Evolutionary conservation across 768 basidiomycete genomes (phyloP).

Genomic region (Chlorophyllum brunneum): DNA sequence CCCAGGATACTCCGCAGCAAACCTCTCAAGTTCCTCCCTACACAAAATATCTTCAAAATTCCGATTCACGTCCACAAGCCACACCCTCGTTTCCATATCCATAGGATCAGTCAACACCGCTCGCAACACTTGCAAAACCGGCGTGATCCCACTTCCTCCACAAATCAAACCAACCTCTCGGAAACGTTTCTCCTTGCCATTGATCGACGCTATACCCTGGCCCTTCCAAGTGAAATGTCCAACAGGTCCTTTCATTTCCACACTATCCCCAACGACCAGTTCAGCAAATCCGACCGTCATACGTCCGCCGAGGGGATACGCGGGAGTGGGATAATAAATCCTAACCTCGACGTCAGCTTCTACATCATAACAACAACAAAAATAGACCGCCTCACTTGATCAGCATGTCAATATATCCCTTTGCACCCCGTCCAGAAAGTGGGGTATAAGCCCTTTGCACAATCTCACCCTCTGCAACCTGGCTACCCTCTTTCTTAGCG

Average conservation of each 20-base stretch:
- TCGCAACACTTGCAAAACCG: no score
- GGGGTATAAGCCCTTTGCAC: slow-evolving; percentile 62
- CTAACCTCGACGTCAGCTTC: slow-evolving; percentile 21
- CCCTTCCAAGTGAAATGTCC: slow-evolving; percentile 55
- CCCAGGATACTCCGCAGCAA: no score
- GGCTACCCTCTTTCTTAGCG: slow-evolving; percentile 12
- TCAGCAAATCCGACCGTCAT: slow-evolving; percentile 46
- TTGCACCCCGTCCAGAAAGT: slow-evolving; percentile 37
- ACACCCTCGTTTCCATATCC: no score
- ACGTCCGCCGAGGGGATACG: slow-evolving; percentile 42
- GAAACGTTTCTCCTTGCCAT: slow-evolving; percentile 30
- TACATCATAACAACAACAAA: not conserved
- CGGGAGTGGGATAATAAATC: slow-evolving; percentile 37
- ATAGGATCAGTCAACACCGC: no score
- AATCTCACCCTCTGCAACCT: slow-evolving; percentile 29
- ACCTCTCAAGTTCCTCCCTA: no score
- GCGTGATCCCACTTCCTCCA: no score
- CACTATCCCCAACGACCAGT: slow-evolving; percentile 41
- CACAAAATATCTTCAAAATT: no score
- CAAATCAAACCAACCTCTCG: no score
- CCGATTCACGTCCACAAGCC: no score
- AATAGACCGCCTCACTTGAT: slow-evolving; percentile 40
- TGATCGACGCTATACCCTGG: slow-evolving; percentile 30
- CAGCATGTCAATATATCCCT: slow-evolving; percentile 48
- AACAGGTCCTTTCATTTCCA: slow-evolving; percentile 59